Base-by-base conservation (phyloP, 805 yeast species). In the Metschnikowia matae region DNA sequence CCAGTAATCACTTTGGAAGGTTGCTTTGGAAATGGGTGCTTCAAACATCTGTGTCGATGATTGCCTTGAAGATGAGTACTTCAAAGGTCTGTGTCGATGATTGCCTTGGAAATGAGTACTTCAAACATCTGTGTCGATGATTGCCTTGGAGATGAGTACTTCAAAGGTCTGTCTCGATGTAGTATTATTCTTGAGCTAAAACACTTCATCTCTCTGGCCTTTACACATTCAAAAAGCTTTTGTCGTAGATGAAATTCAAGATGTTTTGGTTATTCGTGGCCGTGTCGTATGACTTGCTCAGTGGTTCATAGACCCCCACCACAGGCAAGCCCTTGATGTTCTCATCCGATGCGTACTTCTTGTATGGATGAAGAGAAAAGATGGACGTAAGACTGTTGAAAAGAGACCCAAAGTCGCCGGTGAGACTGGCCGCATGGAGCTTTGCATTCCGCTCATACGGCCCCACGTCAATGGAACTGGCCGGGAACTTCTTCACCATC, bases 341-440 rank as follows among this genome's bases (percentile, higher is more conserved):
- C 10, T 50, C 54, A 14, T 57, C 57, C 6, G 46, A 26, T 18
- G 43, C 38, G 36, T 49, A 56, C 36, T 32, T 36, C 13, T 32
- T 20, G 38, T 48, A 56, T 3, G 48, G 29, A 31, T 46, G 43
- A 3, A 35, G 45, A 14, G 35, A 35, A 17, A 34, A 49, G 6
- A 54, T 35, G 17, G 29, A 41, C 10, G 39, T 31, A 37, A 57
- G 45, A 15, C 47, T 49, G 40, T 49, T 54, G 53, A 54, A 54
- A 4, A 57, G 17, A 21, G 55, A 49, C 11, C 47, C 32, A 17
- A 57, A 53, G 40, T 54, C 60, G 0, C 60, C 60, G 1, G 33
- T 34, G 14, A 57, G 32, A 1, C 41, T 38, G 17, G 48, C 57
- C 14, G 52, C 15, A n/a, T 50, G 52, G 6, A 57, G 34, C 2